Evolutionary conservation across 179 eudicot genomes (phyloP), one percentile per base, ranked within the genome.

Genomic region (Gypsophila paniculata): DNA sequence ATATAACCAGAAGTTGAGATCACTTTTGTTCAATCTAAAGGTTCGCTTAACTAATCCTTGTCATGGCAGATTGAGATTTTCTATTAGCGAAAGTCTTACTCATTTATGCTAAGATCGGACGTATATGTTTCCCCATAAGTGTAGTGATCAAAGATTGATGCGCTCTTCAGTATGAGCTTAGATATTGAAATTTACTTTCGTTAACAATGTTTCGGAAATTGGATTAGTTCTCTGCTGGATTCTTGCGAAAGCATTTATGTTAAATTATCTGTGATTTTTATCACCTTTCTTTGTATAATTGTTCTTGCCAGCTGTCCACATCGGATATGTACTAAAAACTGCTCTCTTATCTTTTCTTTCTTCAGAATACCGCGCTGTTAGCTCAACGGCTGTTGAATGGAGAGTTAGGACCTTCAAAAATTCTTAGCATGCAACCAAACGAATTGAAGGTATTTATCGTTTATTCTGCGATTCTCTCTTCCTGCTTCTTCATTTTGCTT

Each of bases 1-100:
- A 84, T 95, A 95, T 77, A 92, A 95, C 78, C 93, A 92, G 78
- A 95, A 95, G 82, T 72, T 95, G 96, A 78, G 99, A 80, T 86
- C 81, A 68, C 79, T 92, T 71, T 32, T 39, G 44, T 95, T 85
- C 80, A 95, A 92, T 84, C 91, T 95, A 48, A 88, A 87, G 97
- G 99, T 95, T 52, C 77, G 68, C 75, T 42, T 68, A 54, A 61
- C 15, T 34, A 70, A 17, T 22, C 68, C 18, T 67, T 55, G 25
- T 29, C 26, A 32, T 19, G 10, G 29, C 0, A 10, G 19, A 71
- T 22, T 7, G 17, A 29, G 8, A 52, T 10, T 12, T 68, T 54
- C 42, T 19, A 21, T 59, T 51, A 21, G 66, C 13, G 48, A 13
- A 67, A 42, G 49, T 66, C 25, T 6, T 64, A 64, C 42, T 21